A percentile compares a stretch with the other conserved stretches of the same genome.
phyloP scores from a whole-genome alignment of 441 rosid species.

The Capsella rubella region DNA sequence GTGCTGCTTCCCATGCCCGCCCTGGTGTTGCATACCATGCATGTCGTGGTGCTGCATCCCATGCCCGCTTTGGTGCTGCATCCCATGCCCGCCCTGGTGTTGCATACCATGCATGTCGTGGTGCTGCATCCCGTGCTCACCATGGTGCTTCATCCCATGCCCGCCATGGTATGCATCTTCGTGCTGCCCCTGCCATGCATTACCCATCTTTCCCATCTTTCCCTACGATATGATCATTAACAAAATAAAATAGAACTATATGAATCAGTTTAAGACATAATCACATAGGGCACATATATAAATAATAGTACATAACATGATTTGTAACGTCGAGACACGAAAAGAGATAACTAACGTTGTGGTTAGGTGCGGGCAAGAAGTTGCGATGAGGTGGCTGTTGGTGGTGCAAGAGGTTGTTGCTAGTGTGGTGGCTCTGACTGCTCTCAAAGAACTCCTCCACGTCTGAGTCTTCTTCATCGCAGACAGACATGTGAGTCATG shows the following conservation, averaged over 20 bases:
- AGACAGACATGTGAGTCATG: conserved; percentile 37
- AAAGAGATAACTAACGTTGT: conserved; percentile 29
- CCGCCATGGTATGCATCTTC: conserved; percentile 12
- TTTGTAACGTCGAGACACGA: not conserved
- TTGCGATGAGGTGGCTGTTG: conserved; percentile 34
- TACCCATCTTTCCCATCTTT: conserved; percentile 18
- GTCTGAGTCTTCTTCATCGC: conserved; percentile 40
- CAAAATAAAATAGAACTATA: too few species aligned
- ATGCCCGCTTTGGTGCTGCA: conserved; percentile 1
- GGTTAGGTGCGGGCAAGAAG: conserved; percentile 34
- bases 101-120: not conserved
- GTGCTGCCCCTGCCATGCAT: conserved; percentile 27
- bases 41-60: not conserved
- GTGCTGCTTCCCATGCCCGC: conserved; percentile 18
- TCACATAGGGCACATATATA: not conserved
- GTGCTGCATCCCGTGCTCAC: conserved; percentile 12
- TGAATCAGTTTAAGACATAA: too few species aligned
- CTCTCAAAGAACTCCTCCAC: conserved; percentile 29
- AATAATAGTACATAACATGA: not conserved
- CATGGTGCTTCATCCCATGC: conserved; percentile 6
- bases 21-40: conserved; percentile 11
- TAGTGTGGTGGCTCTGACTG: conserved; percentile 10
- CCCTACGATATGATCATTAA: conserved; percentile 14
- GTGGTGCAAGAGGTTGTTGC: conserved; percentile 12
- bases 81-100: conserved; percentile 12